Evolutionary conservation across 2,329 filamentous ascomycete genomes (phyloP).

Genomic region (Polychaeton citri): DNA sequence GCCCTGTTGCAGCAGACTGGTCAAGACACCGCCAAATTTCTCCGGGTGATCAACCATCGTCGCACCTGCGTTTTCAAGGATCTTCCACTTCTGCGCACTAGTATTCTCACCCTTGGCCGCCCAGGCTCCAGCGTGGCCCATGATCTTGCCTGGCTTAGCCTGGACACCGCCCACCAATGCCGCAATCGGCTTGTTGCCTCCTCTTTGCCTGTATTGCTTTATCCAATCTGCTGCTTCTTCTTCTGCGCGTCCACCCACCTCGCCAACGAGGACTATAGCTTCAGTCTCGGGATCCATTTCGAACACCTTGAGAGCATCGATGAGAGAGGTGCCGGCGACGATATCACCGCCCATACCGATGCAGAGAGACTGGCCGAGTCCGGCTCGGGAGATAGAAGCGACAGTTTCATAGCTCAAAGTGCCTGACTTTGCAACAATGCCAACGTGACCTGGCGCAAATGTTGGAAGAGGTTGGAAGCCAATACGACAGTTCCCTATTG

Average conservation of each 20-base stretch:
- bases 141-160: constrained; percentile 51
- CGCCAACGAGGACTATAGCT: constrained; percentile 59
- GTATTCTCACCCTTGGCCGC: constrained; percentile 51
- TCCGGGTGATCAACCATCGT: constrained; percentile 64
- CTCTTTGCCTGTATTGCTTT: constrained; percentile 45
- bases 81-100: constrained; percentile 51
- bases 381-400: constrained; percentile 58
- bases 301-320: constrained; percentile 56
- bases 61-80: constrained; percentile 52
- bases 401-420: constrained; percentile 72
- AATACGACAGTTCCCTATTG: constrained; percentile 54
- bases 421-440: constrained; percentile 68
- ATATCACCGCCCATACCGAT: constrained; percentile 69
- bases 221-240: constrained; percentile 64
- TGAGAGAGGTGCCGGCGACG: constrained; percentile 59
- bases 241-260: constrained; percentile 58
- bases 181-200: constrained; percentile 57
- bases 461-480: constrained; percentile 67
- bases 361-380: constrained; percentile 62
- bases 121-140: constrained; percentile 73
- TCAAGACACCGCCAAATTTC: constrained; percentile 58
- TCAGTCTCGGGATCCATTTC: constrained; percentile 54
- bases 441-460: constrained; percentile 55
- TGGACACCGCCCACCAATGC: constrained; percentile 55
- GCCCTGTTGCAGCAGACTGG: constrained; percentile 39